Base-by-base conservation (phyloP, 306 rosid genomes). In the Castanopsis chinensis region DNA sequence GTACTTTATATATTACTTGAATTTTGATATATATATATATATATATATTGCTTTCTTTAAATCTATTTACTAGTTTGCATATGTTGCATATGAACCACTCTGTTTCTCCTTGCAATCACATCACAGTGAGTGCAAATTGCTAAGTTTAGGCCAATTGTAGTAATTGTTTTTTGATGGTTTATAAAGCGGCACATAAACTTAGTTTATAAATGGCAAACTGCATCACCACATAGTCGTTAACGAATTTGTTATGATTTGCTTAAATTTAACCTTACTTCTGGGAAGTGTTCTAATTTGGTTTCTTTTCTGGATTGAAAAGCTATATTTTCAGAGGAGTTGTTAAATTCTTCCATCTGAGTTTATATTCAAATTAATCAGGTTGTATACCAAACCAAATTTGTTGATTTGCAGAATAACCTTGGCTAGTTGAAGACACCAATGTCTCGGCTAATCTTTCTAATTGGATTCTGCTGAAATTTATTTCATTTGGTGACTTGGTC, bases 1-100 rank as follows among this genome's bases (percentile, higher is more conserved):
- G 96, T 83, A 19, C 53, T 72, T 71, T 8, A 49, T 13, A 17
- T 7, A 7, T 53, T 53, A 30, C 45, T 54, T 56, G 30, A 23
- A 49, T 54, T 28, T 56, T 7, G 5, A 32, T 33, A 12, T 0
- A 2, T 27, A 28, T 28, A 28, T 30, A 27, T 27, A 27, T 27
- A 28, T 37, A 41, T 41, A 41, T 25, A 25, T 25, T 32, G 1
- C 10, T 30, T 73, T 6, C 27, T 73, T 73, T 12, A 18, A 32
- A 18, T 63, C 37, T 5, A 43, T 71, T 21, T 10, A 18, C 52
- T 67, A 33, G 27, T 33, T 23, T 67, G 37, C 14, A 32, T 67
- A 51, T 45, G 19, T 21, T 71, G 59, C 75, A 25, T 5, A 12
- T 43, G 75, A 71, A 71, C 6, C n/a, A 27, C 59, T 20, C n/a